Conservation (phyloP, 305 asterid genomes). For the Solanum hybrid region DNA sequence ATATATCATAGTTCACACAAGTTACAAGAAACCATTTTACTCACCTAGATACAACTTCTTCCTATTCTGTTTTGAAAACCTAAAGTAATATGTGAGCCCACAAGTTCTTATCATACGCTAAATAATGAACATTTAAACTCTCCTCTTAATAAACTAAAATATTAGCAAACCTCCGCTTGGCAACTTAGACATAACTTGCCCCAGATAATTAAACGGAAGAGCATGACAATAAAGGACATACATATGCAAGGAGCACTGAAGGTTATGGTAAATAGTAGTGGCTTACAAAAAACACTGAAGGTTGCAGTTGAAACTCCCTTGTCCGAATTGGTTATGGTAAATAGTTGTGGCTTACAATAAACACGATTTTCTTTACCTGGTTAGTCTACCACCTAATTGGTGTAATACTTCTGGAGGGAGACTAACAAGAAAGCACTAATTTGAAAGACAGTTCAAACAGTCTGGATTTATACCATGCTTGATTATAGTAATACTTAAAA, state of each 20-base stretch:
- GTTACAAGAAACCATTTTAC: neutral
- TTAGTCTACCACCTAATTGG: neutral
- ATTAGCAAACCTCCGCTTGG: neutral
- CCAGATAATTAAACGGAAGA: neutral
- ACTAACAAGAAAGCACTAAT: neutral
- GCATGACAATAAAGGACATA: neutral
- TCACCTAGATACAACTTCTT: neutral
- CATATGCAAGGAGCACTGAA: neutral
- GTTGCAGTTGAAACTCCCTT: neutral
- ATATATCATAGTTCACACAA: neutral
- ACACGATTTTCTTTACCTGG: neutral
- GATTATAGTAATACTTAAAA: neutral
- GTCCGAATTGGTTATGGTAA: neutral
- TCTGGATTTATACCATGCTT: neutral
- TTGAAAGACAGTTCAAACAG: neutral
- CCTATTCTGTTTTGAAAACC: neutral
- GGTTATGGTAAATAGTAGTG: neutral
- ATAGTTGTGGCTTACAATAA: neutral
- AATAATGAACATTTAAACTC: neutral
- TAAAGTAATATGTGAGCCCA: neutral
- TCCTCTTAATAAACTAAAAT: neutral
- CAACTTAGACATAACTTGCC: neutral
- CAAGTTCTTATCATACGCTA: neutral
- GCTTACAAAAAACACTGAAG: neutral
- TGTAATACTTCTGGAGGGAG: neutral